Conservation (phyloP, 306 rosid species). For the Prunus fruticosa region DNA sequence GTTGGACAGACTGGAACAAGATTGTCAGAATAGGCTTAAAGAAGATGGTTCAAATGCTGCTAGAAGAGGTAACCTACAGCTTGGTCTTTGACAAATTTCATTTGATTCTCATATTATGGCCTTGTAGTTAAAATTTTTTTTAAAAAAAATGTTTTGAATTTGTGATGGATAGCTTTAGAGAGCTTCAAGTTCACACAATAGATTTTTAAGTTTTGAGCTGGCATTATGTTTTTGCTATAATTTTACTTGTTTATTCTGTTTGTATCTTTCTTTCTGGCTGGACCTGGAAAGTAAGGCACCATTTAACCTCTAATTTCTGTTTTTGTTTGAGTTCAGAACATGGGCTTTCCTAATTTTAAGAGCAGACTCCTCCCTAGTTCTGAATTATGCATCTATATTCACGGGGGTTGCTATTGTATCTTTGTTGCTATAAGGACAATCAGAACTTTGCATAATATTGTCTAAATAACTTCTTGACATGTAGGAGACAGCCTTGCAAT, state of each 20-base stretch:
- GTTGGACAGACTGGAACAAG: conserved; percentile 74
- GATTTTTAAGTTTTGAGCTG: not conserved
- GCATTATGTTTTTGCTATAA: not conserved
- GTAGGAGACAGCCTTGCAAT: conserved; percentile 79
- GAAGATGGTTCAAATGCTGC: conserved; percentile 63
- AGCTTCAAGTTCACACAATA: not conserved
- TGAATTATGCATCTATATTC: not conserved
- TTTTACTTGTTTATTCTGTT: too few relatives aligned
- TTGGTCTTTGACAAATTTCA: not conserved
- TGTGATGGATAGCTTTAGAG: not conserved
- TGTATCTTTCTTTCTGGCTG: not conserved
- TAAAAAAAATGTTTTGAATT: not conserved
- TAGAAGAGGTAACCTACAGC: conserved; percentile 54
- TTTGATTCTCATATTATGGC: not conserved
- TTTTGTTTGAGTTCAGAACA: too few relatives aligned
- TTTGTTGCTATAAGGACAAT: not conserved
- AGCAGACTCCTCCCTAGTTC: not conserved
- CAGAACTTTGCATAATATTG: not conserved
- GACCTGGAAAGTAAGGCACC: not conserved
- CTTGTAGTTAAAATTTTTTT: not conserved
- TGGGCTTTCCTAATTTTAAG: not conserved
- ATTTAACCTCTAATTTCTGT: not conserved
- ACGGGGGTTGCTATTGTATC: not conserved
- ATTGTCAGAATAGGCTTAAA: conserved; percentile 58
- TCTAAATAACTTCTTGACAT: conserved; percentile 10